Conservation (phyloP, 768 basidiomycete genomes). For the Phylloporus rhodoxanthus region DNA sequence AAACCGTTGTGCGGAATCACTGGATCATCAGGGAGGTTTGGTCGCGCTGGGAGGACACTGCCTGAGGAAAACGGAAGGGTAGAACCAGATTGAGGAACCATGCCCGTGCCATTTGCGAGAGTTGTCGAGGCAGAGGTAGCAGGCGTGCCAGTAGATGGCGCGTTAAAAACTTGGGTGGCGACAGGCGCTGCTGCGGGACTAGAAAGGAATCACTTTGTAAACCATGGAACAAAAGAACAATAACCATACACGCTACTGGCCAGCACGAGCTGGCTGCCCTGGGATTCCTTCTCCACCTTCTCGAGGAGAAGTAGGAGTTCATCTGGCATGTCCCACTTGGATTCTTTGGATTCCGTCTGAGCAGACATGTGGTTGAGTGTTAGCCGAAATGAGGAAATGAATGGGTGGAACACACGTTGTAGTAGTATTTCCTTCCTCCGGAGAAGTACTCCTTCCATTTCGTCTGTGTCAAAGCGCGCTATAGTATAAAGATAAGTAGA, state of each 20-base stretch:
- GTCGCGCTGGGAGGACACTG: conserved; percentile 63
- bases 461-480: conserved; percentile 86
- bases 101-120: conserved; percentile 43
- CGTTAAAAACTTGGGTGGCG: conserved; percentile 33
- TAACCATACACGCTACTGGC: conserved; percentile 23
- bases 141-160: conserved; percentile 43
- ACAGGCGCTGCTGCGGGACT: conserved; percentile 37
- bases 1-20: conserved; percentile 90
- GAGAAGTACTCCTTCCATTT: conserved; percentile 97
- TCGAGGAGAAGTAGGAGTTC: conserved; percentile 82
- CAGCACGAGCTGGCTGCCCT: conserved; percentile 35
- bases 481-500: conserved; percentile 10
- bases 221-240: not conserved
- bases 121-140: conserved; percentile 34
- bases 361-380: conserved; percentile 4
- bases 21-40: conserved; percentile 80
- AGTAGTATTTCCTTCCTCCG: conserved; percentile 86
- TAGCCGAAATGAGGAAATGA: not conserved
- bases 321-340: conserved; percentile 97
- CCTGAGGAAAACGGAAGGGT: conserved; percentile 57
- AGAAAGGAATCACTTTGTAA: conserved; percentile 6
- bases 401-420: conserved; percentile 51
- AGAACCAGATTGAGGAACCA: conserved; percentile 45
- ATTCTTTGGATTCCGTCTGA: conserved; percentile 83
- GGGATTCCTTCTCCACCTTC: conserved; percentile 74